phyloP scores from a whole-genome alignment of 2,329 filamentous ascomycete species.

The Beauveria medogensis region DNA sequence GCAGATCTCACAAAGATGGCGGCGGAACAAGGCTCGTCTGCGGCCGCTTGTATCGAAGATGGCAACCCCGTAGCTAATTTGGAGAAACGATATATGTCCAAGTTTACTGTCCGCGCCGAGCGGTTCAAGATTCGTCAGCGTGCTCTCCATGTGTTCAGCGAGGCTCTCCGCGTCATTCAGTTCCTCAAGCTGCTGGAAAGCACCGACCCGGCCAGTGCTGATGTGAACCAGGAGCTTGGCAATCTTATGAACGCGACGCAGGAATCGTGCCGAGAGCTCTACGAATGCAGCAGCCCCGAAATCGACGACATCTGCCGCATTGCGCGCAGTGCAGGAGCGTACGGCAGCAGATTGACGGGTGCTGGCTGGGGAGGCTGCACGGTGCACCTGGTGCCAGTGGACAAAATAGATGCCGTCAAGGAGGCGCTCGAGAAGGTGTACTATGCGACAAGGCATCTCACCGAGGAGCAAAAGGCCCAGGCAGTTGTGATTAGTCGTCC shows the following conservation, averaged over 20 bases:
- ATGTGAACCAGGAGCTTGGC: conserved; percentile 66
- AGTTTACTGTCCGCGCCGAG: conserved; percentile 82
- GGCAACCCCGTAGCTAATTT: conserved; percentile 30
- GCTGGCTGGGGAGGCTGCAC: conserved; percentile 96
- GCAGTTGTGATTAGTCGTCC: conserved; percentile 88
- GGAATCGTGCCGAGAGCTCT: conserved; percentile 74
- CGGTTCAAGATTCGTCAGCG: conserved; percentile 82
- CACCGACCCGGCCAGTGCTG: conserved; percentile 28
- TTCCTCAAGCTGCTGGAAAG: conserved; percentile 73
- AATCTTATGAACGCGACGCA: conserved; percentile 85
- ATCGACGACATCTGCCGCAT: conserved; percentile 83
- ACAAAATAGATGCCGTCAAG: conserved; percentile 72
- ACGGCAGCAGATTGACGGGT: conserved; percentile 80
- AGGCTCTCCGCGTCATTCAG: conserved; percentile 75
- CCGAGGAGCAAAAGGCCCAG: conserved; percentile 62
- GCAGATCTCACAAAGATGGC: conserved; percentile 53
- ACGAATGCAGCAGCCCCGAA: conserved; percentile 87
- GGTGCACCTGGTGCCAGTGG: conserved; percentile 81
- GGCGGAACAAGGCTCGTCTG: background rate
- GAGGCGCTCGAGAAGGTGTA: conserved; percentile 74
- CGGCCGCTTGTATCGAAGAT: background rate
- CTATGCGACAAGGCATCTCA: conserved; percentile 60
- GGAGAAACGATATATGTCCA: conserved; percentile 70
- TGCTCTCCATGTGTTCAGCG: conserved; percentile 82
- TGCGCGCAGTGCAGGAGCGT: conserved; percentile 68